Evolutionary conservation across 768 basidiomycete species (phyloP).

Genomic region (Mrakia frigida): DNA sequence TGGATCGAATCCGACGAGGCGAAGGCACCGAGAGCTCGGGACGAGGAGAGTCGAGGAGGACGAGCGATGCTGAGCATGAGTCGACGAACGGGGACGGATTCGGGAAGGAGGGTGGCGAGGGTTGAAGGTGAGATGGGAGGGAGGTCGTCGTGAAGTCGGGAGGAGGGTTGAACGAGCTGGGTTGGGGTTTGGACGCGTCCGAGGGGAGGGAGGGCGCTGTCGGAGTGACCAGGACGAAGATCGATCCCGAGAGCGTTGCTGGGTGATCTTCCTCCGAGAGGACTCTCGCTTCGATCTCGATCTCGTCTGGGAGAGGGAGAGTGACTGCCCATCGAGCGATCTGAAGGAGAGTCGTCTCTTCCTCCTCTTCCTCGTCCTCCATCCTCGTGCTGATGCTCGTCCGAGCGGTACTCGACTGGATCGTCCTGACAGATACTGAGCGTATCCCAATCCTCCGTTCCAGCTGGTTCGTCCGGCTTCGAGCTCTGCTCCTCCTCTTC

Average conservation of each 20-base stretch:
- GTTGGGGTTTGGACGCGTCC: not conserved
- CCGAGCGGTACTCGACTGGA: not conserved
- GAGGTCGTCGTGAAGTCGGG: not conserved
- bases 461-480: not conserved
- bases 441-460: not conserved
- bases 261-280: not conserved
- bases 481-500: not conserved
- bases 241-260: not conserved
- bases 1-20: not conserved
- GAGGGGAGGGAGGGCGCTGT: not conserved
- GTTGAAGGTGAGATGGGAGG: not conserved
- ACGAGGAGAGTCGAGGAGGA: not conserved
- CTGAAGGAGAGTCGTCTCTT: not conserved
- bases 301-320: not conserved
- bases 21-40: not conserved
- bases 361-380: not conserved
- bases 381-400: not conserved
- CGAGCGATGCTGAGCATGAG: not conserved
- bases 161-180: not conserved
- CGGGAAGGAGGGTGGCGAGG: not conserved
- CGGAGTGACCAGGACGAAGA: not conserved
- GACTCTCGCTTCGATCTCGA: not conserved
- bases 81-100: not conserved
- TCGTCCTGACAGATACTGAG: not conserved
- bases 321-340: not conserved